Base-by-base conservation (phyloP, 495 filamentous ascomycete genomes). In the Physcia stellaris region DNA sequence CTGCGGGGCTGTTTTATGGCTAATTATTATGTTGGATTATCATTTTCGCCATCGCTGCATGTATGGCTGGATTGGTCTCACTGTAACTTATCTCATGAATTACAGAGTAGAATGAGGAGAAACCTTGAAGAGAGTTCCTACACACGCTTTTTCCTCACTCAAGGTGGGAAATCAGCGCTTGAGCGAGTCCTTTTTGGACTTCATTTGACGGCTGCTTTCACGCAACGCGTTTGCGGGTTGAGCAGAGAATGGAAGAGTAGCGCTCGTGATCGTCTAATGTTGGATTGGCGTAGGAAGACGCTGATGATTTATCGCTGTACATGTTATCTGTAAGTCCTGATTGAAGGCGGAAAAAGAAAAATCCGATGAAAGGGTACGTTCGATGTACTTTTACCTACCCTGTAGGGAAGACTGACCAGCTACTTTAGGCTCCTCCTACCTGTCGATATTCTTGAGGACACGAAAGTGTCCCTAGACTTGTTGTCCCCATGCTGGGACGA, bases 401-500 rank as follows among this genome's bases (percentile, higher is more conserved):
- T 15, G 6, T 21, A 11, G 3, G 15, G 11, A 28, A 13, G 16
- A 34, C 9, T 4, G 11, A 16, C n/a, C 2, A 9, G 13, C 13
- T 39, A 9, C 10, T 9, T 13, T 19, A 39, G 38, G 11, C 31
- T 22, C 21, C 42, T 30, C 21, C 13, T 45, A 13, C 37, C 42
- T n/a, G 7, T 34, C 1, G 16, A 41, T 17, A 20, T 45, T 21
- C 27, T 45, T 10, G 17, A 24, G 12, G 42, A 45, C 24, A 45
- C 42, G 6, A 41, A 18, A 15, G 15, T 41, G 11, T 45, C 42
- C 2, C 29, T 45, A 6, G 42, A 40, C 13, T 16, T 45, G 16
- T 26, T 45, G 16, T 45, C 42, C 29, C 42, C 42, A 12, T 40
- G 40, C 42, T 40, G 42, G 42, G 42, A 45, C 15, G 12, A 24